Percentiles rank a stretch among this genome's conserved stretches.
phyloP scores from a whole-genome alignment of 73 alveolate genomes.

The Tetrahymena thermophila region DNA sequence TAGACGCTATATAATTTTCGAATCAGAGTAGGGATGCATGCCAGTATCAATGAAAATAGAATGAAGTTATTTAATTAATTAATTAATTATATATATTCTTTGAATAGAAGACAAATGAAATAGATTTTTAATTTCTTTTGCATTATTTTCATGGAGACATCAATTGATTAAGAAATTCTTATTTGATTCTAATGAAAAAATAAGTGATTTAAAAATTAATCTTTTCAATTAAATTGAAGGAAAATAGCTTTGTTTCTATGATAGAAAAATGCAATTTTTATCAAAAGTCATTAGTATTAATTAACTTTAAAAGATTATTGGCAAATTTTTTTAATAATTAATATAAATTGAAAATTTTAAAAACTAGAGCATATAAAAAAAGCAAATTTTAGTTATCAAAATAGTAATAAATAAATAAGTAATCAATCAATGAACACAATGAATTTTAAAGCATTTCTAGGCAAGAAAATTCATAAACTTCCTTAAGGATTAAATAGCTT shows the following conservation, averaged over 20 bases:
- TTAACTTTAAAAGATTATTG: too few species aligned
- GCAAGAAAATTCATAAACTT: neutral
- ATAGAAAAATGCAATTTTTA: neutral
- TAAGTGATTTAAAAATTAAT: neutral
- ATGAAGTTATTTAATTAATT: neutral
- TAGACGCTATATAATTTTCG: neutral
- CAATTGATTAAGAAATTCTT: neutral
- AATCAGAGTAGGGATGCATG: neutral
- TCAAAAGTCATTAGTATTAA: neutral
- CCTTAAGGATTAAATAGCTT: neutral
- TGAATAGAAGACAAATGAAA: neutral
- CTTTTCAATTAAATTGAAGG: neutral
- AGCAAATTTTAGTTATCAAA: neutral
- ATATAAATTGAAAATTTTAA: neutral
- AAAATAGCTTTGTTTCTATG: neutral
- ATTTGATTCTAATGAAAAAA: too few species aligned
- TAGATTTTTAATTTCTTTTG: neutral
- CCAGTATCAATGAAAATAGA: too few species aligned
- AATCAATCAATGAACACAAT: neutral
- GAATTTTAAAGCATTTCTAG: neutral
- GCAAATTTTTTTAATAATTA: too few species aligned
- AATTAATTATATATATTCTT: too few species aligned
- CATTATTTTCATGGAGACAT: neutral
- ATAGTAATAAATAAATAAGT: neutral
- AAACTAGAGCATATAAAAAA: neutral